phyloP scores from a whole-genome alignment of 768 basidiomycete species.

The Mycena sanguinolenta region DNA sequence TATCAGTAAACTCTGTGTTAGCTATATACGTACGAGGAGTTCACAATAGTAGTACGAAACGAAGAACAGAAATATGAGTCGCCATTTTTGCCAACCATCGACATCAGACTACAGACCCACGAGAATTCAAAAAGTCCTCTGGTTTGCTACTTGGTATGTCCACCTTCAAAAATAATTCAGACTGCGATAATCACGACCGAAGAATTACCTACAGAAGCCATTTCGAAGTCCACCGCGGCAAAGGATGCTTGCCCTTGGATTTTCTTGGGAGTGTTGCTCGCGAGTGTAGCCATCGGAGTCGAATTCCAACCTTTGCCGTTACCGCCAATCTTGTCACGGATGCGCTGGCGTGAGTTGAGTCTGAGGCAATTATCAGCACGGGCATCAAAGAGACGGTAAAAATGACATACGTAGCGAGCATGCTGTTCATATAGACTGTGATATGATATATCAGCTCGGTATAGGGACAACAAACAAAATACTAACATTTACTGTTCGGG shows the following conservation, averaged over 20 bases:
- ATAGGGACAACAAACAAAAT: neutral
- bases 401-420: slow-evolving; percentile 1
- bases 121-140: slow-evolving; percentile 10
- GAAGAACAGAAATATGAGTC: too few species aligned
- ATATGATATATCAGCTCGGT: neutral
- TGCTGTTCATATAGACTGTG: slow-evolving; percentile 9
- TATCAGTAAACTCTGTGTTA: too few species aligned
- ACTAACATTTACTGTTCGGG: slow-evolving; percentile 29
- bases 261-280: neutral
- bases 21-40: too few species aligned
- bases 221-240: slow-evolving; percentile 26
- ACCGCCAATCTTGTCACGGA: slow-evolving; percentile 9
- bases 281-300: slow-evolving; percentile 14
- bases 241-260: slow-evolving; percentile 18
- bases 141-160: slow-evolving; percentile 6
- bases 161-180: slow-evolving; percentile 21
- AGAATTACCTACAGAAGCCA: slow-evolving; percentile 14
- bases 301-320: slow-evolving; percentile 36
- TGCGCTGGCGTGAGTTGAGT: slow-evolving; percentile 27
- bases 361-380: neutral
- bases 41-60: too few species aligned
- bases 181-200: slow-evolving; percentile 1
- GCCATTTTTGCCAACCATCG: neutral
- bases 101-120: slow-evolving; percentile 2
- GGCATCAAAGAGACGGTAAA: neutral